A percentile compares a stretch with the other conserved stretches of the same genome.
Evolutionary conservation across 1,284 basidiomycete genomes (phyloP).

Genomic region (Malassezia arunalokei): DNA sequence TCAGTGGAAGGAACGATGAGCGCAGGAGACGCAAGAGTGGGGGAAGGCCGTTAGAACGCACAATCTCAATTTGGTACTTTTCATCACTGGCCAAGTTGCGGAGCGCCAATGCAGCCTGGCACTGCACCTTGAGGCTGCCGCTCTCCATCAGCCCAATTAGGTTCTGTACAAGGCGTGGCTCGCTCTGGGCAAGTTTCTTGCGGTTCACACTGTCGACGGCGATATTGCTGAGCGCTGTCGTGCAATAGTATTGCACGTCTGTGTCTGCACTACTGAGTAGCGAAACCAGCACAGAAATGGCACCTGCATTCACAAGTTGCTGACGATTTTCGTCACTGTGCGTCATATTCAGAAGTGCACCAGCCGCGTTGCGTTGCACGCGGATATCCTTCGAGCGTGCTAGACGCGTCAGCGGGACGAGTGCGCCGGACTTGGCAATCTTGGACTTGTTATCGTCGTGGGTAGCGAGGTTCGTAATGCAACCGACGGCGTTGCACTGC

Average conservation of each 20-base stretch:
- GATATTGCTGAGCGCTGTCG: conserved; percentile 94
- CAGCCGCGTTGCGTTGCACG: conserved; percentile 95
- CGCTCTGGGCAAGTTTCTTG: conserved; percentile 85
- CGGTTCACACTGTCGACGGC: conserved; percentile 61
- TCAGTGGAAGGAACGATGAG: conserved; percentile 95
- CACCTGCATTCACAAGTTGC: conserved; percentile 94
- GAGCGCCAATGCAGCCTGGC: conserved; percentile 89
- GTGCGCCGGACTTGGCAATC: conserved; percentile 95
- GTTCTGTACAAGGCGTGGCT: conserved; percentile 88
- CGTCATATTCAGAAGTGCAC: conserved; percentile 97
- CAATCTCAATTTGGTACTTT: conserved; percentile 98
- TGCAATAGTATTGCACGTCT: conserved; percentile 99
- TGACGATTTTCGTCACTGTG: conserved; percentile 93
- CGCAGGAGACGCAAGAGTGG: conserved; percentile 86
- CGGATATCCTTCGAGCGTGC: conserved; percentile 98
- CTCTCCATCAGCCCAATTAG: conserved; percentile 95
- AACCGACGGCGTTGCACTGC: conserved; percentile 99
- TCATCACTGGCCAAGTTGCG: conserved; percentile 96
- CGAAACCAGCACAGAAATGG: conserved; percentile 91
- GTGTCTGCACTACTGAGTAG: conserved; percentile 93
- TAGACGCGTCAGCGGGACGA: conserved; percentile 88
- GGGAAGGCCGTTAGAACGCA: conserved; percentile 83
- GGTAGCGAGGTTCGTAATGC: conserved; percentile 95
- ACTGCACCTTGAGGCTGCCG: conserved; percentile 93
- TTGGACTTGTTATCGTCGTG: conserved; percentile 99